These are phyloP conservation scores for Cryphonectria nitschkei DNA, from an alignment of 2,329 filamentous ascomycete genomes.

Conservation along the genomic window DNA sequence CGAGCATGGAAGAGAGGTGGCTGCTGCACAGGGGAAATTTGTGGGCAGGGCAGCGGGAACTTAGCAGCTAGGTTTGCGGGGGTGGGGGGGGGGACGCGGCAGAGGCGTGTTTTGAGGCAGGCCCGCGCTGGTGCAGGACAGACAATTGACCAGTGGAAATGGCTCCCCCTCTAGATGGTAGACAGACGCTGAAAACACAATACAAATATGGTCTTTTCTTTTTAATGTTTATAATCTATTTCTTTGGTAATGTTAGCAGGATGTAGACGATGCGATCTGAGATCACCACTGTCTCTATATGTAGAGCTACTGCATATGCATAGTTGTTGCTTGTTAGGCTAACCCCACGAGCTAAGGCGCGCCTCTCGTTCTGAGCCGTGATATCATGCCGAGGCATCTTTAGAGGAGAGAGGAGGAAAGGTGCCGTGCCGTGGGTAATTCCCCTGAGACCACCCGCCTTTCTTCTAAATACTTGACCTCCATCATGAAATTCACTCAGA, in stretches of 20 bases:
- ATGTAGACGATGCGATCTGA: background rate
- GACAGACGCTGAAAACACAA: too few species aligned
- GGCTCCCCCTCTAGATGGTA: background rate
- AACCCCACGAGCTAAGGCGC: background rate
- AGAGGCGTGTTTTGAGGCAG: background rate
- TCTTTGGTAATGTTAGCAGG: background rate
- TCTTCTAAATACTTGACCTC: background rate
- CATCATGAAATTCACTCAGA: background rate
- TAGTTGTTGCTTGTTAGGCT: background rate
- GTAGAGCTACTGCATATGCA: background rate
- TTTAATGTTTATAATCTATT: background rate
- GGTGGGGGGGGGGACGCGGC: background rate
- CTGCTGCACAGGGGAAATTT: background rate
- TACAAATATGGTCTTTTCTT: background rate
- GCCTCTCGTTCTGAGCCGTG: background rate
- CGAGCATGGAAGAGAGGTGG: background rate
- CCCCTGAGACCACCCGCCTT: background rate
- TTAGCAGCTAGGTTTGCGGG: background rate
- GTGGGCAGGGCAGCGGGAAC: background rate
- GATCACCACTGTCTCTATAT: background rate
- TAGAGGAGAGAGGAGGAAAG: background rate
- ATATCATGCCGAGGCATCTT: conserved; percentile 24
- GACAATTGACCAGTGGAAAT: background rate
- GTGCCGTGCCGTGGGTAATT: background rate
- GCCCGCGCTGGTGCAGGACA: background rate